Evolutionary conservation across 306 rosid species (phyloP).

Genomic region (Fagus crenata): DNA sequence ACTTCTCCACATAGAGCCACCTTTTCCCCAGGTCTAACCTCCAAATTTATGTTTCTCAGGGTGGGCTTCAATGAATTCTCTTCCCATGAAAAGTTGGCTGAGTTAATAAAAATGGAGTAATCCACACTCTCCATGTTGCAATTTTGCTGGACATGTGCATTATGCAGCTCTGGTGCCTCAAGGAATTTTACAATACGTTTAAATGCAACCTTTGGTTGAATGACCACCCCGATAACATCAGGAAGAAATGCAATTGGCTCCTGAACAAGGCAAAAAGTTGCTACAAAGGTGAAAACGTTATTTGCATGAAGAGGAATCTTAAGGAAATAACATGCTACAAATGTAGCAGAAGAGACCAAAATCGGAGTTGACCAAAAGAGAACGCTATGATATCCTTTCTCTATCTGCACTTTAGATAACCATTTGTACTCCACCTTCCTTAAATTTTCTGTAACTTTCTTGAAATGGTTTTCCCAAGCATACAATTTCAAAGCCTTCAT

Average conservation of each 20-base stretch:
- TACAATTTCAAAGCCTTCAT: conserved; percentile 81
- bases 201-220: conserved; percentile 78
- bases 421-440: conserved; percentile 54
- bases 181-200: conserved; percentile 57
- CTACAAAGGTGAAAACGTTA: conserved; percentile 75
- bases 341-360: conserved; percentile 67
- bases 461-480: conserved; percentile 77
- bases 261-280: conserved; percentile 78
- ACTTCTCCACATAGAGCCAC: conserved; percentile 75
- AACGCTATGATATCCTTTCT: conserved; percentile 39
- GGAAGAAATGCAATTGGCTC: conserved; percentile 53
- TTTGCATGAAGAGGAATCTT: conserved; percentile 66
- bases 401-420: conserved; percentile 44
- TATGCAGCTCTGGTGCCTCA: conserved; percentile 61
- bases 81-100: conserved; percentile 71
- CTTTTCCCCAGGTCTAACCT: conserved; percentile 49
- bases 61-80: conserved; percentile 49
- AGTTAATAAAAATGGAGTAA: conserved; percentile 41
- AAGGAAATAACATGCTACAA: conserved; percentile 60
- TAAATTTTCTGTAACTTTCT: conserved; percentile 44
- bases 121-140: conserved; percentile 14
- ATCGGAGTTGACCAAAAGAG: conserved; percentile 70
- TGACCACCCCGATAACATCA: conserved; percentile 58
- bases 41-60: conserved; percentile 51
- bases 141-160: conserved; percentile 23